A percentile compares a stretch with the other conserved stretches of the same genome.
Evolutionary conservation across 2,329 filamentous ascomycete genomes (phyloP).

Genomic region (Pseudogymnoascus sp.): DNA sequence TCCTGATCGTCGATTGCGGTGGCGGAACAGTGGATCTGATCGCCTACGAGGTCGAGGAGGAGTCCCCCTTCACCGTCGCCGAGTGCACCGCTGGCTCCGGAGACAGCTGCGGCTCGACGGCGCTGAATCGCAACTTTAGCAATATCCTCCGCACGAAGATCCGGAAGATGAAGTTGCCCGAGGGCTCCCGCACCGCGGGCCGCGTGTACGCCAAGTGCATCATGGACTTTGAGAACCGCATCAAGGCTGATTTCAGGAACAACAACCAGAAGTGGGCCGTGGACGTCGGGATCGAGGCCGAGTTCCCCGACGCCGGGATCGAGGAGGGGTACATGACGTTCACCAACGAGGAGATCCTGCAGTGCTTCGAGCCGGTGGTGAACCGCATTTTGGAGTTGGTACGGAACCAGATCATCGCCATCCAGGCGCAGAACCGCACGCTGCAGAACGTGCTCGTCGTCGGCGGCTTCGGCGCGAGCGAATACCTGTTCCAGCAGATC

Average conservation of each 20-base stretch:
- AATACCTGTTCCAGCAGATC: conserved; percentile 99
- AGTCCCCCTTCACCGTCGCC: conserved; percentile 91
- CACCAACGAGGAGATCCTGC: conserved; percentile 96
- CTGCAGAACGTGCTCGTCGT: conserved; percentile 96
- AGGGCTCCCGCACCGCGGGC: conserved; percentile 93
- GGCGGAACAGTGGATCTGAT: conserved; percentile 98
- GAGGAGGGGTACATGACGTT: conserved; percentile 99
- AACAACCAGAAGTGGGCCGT: conserved; percentile 99
- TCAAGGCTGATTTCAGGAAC: conserved; percentile 99
- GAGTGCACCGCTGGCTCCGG: conserved; percentile 96
- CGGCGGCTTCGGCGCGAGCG: conserved; percentile 94
- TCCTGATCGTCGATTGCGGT: conserved; percentile 95
- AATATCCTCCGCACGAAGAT: conserved; percentile 98
- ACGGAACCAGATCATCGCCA: conserved; percentile 96
- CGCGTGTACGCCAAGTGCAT: conserved; percentile 99
- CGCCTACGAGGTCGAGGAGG: conserved; percentile 96
- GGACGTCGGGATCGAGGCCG: conserved; percentile 95
- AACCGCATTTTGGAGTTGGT: conserved; percentile 95
- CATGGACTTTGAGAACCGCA: conserved; percentile 99
- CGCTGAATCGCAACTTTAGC: conserved; percentile 94
- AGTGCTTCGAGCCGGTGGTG: conserved; percentile 97
- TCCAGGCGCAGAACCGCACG: conserved; percentile 90
- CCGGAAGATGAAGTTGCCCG: conserved; percentile 96
- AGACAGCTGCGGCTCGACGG: conserved; percentile 96
- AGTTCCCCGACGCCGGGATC: conserved; percentile 94